phyloP scores from a whole-genome alignment of 306 rosid genomes.

The Styphnolobium japonicum region DNA sequence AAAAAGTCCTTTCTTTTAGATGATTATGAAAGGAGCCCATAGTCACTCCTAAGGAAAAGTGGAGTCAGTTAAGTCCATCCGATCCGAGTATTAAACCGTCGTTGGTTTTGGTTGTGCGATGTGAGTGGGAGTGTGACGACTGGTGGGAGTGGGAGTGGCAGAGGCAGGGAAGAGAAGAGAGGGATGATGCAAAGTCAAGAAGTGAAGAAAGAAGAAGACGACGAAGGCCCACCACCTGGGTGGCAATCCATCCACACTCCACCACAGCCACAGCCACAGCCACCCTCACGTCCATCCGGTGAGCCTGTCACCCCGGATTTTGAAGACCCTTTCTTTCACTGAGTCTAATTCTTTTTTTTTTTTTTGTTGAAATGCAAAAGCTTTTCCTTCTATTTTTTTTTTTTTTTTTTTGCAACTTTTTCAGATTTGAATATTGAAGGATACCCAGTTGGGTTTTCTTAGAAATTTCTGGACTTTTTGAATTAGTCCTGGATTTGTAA shows the following conservation, averaged over 20 bases:
- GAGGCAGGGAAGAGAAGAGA: too few species aligned
- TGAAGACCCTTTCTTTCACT: not conserved
- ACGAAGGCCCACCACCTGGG: conserved; percentile 80
- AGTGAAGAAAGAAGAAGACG: conserved; percentile 43
- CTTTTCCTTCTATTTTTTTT: not conserved
- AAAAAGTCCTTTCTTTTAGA: too few species aligned
- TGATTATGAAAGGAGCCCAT: too few species aligned
- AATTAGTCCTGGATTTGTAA: not conserved
- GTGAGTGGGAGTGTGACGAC: too few species aligned
- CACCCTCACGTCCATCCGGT: conserved; percentile 41
- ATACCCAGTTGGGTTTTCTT: not conserved
- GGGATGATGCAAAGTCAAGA: conserved; percentile 30
- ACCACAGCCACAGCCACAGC: conserved; percentile 3
- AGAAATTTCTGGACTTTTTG: not conserved
- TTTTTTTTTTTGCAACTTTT: not conserved
- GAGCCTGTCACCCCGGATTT: conserved; percentile 7
- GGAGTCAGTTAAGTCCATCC: too few species aligned
- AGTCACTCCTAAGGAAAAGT: too few species aligned
- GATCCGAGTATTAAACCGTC: too few species aligned
- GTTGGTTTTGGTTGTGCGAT: too few species aligned
- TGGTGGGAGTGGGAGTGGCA: not conserved
- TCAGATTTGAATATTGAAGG: not conserved
- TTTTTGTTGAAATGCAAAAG: not conserved
- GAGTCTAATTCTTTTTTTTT: not conserved
- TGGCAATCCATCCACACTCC: conserved; percentile 48